A percentile compares a stretch with the other conserved stretches of the same genome.
These are phyloP conservation scores for Lecanicillium sp. DNA, from an alignment of 2,329 filamentous ascomycete genomes.

Conservation along the genomic window DNA sequence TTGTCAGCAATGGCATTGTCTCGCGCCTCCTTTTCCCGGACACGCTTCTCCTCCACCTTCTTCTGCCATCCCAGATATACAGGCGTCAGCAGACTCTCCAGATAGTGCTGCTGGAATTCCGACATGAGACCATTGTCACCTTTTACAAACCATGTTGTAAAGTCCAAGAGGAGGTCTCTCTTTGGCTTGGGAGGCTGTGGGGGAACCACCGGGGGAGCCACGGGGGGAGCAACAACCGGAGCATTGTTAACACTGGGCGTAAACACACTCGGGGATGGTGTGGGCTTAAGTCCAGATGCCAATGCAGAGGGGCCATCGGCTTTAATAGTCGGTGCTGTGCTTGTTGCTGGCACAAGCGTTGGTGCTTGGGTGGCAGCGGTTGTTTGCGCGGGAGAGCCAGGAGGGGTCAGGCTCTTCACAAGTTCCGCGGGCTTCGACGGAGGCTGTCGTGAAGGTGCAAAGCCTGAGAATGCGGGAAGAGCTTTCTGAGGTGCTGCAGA, in stretches of 20 bases:
- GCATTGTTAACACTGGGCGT: no score
- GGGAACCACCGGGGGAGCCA: conserved; percentile 15
- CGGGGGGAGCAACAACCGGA: background rate
- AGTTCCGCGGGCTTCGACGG: background rate
- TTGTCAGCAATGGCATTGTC: conserved; percentile 40
- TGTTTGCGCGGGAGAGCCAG: conserved; percentile 13
- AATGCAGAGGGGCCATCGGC: background rate
- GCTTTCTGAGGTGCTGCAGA: background rate
- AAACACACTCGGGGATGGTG: background rate
- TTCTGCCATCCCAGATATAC: conserved; percentile 35
- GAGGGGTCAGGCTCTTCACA: conserved; percentile 3
- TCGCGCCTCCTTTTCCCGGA: conserved; percentile 42
- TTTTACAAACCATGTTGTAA: conserved; percentile 49
- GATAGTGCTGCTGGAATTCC: conserved; percentile 40
- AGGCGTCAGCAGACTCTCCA: conserved; percentile 39
- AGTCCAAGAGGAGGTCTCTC: conserved; percentile 40
- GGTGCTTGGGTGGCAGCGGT: conserved; percentile 8
- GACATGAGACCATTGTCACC: conserved; percentile 49
- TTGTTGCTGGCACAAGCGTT: background rate
- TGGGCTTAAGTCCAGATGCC: background rate
- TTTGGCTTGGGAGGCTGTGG: conserved; percentile 16
- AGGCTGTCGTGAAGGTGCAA: background rate
- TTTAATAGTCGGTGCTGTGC: conserved; percentile 1
- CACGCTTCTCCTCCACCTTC: conserved; percentile 36
- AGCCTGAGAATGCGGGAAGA: background rate